Base-by-base conservation (phyloP, 208 protist genomes). In the Tritrichomonas foetus region DNA sequence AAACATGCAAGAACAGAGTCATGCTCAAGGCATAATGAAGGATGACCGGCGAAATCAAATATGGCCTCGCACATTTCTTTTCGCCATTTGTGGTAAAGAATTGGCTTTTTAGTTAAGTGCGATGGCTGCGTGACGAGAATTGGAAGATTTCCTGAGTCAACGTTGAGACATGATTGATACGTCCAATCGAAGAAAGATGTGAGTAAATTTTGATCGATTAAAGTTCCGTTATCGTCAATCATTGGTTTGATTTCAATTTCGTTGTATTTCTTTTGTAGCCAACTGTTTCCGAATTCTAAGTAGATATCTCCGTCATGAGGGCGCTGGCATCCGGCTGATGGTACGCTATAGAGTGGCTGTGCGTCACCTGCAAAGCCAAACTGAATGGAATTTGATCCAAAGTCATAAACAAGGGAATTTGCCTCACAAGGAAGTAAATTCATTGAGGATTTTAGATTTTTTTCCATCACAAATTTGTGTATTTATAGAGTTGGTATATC, bases 311-410 rank as follows among this genome's bases (percentile, higher is more conserved):
- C 78, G 22, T 89, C 78, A 27, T 57, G n/a, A 41, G 27, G 9
- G 33, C 41, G 20, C 16, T 89, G 78, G 57, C 44, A n/a, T 39
- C 27, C 8, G 2, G 78, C 5, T 16, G 78, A 89, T 16, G 78
- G 47, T 39, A 89, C 36, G 47, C 30, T 89, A 57, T 47, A 89
- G 16, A 49, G 39, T 33, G 78, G 78, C 47, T 61, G 47, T 57
- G 47, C 78, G 39, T 89, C 78, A 57, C 78, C 78, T 55, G 78
- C 78, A 89, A 53, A 89, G 33, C 78, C 78, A 39, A 89, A 89
- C 27, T 57, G 44, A 44, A 49, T 89, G 0, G 41, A 89, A 53
- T n/a, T 47, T 33, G 41, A 53, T 47, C 78, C 78, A 49, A 50
- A 16, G 44, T 89, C 78, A 57, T 39, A 89, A 39, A 89, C 78